A percentile compares a stretch with the other conserved stretches of the same genome.
These are phyloP conservation scores for Cladorrhinum sp. DNA, from an alignment of 2,329 filamentous ascomycete species.

Conservation along the genomic window DNA sequence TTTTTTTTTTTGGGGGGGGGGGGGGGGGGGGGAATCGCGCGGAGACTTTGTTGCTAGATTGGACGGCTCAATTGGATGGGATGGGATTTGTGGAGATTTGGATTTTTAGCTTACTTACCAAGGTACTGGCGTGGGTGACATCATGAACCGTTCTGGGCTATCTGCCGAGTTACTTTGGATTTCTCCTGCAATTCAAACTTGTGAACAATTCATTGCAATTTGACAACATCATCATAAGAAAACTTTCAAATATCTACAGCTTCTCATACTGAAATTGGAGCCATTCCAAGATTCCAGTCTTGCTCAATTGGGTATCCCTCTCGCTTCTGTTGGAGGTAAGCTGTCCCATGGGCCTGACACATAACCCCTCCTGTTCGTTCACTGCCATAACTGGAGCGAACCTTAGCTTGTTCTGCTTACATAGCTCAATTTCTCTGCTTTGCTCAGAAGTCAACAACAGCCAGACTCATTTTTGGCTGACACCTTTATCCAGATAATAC, in stretches of 20 bases:
- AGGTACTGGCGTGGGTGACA: no score
- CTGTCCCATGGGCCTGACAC: not conserved
- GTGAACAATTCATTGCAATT: conserved; percentile 3
- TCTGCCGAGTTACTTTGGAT: not conserved
- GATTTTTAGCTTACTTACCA: no score
- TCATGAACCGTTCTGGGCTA: no score
- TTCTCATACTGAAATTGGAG: not conserved
- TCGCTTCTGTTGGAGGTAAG: not conserved
- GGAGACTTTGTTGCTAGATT: no score
- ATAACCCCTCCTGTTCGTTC: not conserved
- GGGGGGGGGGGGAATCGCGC: no score
- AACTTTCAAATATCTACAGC: not conserved
- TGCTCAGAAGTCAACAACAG: not conserved
- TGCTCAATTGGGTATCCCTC: not conserved
- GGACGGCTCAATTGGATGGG: no score
- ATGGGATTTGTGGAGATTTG: no score
- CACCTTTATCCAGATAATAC: not conserved
- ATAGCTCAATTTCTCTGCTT: no score
- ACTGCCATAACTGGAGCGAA: no score
- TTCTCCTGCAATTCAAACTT: conserved; percentile 13
- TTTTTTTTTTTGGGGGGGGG: no score
- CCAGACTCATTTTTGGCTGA: not conserved
- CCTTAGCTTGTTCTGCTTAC: no score
- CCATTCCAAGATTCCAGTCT: not conserved
- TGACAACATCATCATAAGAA: not conserved